Evolutionary conservation across 2,329 filamentous ascomycete species (phyloP), one percentile per base, ranked within the genome.

Genomic region (Myriosclerotinia scirpicola): DNA sequence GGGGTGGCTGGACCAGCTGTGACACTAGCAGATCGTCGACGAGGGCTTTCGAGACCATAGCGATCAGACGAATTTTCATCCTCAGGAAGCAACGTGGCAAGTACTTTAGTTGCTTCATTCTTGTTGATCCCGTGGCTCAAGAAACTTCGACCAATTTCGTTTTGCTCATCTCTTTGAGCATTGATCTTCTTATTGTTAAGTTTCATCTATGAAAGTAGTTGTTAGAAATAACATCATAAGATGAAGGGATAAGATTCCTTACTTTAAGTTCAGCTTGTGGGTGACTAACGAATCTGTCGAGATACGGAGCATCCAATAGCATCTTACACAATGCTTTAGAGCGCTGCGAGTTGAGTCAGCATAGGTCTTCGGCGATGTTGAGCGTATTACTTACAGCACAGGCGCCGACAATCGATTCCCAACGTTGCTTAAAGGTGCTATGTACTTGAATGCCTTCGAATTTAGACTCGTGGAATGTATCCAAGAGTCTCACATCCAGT

Each of bases 271-370:
- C 70, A 2, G 46, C 52, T 7, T 64, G 34, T 5, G 74, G 74
- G 15, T 68, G 69, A 26, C 72, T 70, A 26, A 72, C 70, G 20
- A 65, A 65, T 2, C 64, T 46, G 5, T 65, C 64, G 22, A 62
- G 54, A 50, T 69, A 73, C 1, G 65, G 30, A 8, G 71, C 66
- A 56, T 75, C 73, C 1, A 75, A 60, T 2, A 73, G 36, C 46
- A 73, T 69, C 52, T 76, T 76, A 50, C 70, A 73, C 1, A 69
- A 52, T 3, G 74, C 73, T 52, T 76, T 76, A 0, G 58, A 65
- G 11, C 42, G 40, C 67, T 69, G n/a, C 12, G 8, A 20, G 52
- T 15, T 20, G 26, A 40, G 14, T 15, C 15, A 36, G 48, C n/a
- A 44, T 11, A 22, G 2, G 14, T 14, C 22, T 55, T 5, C n/a